A percentile compares a stretch with the other conserved stretches of the same genome.
Evolutionary conservation across 352 stramenopile genomes (phyloP).

Genomic region (Stramenopiles sp.): DNA sequence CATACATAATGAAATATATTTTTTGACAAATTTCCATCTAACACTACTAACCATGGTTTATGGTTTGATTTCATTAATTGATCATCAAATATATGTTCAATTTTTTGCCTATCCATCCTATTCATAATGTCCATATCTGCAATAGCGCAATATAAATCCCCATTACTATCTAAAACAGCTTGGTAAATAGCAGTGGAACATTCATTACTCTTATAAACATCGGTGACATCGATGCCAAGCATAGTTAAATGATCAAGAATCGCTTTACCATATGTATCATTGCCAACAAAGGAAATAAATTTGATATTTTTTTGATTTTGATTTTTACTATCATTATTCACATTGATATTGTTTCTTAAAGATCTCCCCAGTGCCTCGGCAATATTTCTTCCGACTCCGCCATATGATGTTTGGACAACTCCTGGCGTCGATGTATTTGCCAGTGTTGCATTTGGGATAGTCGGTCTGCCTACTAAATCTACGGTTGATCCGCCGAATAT

Average conservation of each 20-base stretch:
- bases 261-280: conserved; percentile 40
- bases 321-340: too few relatives aligned
- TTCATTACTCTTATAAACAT: conserved; percentile 26
- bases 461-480: conserved; percentile 5
- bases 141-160: conserved; percentile 54
- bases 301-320: conserved; percentile 30
- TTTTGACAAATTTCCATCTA: too few relatives aligned
- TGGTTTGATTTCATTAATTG: too few relatives aligned
- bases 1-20: too few relatives aligned
- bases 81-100: too few relatives aligned
- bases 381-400: conserved; percentile 74
- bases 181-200: conserved; percentile 59
- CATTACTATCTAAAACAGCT: conserved; percentile 40
- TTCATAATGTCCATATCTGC: conserved; percentile 59
- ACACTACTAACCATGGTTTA: too few relatives aligned
- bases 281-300: conserved; percentile 51
- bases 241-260: conserved; percentile 41
- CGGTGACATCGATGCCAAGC: conserved; percentile 31
- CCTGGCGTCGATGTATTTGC: conserved; percentile 58
- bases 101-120: too few relatives aligned
- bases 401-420: conserved; percentile 46
- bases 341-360: too few relatives aligned
- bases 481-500: conserved; percentile 30
- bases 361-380: conserved; percentile 57
- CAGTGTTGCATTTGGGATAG: conserved; percentile 11